These are phyloP conservation scores for Plasmodium vinckei DNA, from an alignment of 169 alveolate genomes.

Conservation along the genomic window DNA sequence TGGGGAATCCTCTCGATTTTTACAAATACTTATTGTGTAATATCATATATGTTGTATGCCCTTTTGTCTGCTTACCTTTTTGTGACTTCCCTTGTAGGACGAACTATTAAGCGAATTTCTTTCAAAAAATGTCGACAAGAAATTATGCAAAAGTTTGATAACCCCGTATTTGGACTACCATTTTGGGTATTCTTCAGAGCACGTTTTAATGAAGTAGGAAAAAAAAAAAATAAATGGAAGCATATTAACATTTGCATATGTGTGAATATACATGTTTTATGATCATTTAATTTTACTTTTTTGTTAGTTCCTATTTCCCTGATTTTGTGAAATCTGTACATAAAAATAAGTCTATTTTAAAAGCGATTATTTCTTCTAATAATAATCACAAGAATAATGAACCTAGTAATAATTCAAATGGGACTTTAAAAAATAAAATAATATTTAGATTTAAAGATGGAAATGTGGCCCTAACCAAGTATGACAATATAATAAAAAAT, in stretches of 20 bases:
- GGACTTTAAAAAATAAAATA: conserved; percentile 12
- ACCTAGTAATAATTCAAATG: neutral
- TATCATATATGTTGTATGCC: neutral
- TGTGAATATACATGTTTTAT: neutral
- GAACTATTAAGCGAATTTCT: conserved; percentile 12
- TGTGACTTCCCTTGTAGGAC: neutral
- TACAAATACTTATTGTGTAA: neutral
- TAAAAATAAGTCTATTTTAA: conserved; percentile 19
- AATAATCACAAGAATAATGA: conserved; percentile 2
- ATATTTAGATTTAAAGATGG: conserved; percentile 23
- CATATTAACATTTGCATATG: no score
- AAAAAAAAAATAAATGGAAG: neutral
- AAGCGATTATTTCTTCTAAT: conserved; percentile 2
- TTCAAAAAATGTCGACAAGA: conserved; percentile 7
- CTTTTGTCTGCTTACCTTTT: neutral
- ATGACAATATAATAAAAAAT: conserved; percentile 12
- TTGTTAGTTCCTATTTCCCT: conserved; percentile 39
- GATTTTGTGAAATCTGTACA: conserved; percentile 5
- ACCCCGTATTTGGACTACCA: conserved; percentile 37
- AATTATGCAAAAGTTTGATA: conserved; percentile 35
- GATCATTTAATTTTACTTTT: neutral
- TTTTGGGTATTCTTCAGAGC: conserved; percentile 34
- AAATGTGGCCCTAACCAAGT: conserved; percentile 21
- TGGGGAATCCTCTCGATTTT: neutral
- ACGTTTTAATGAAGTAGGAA: conserved; percentile 43